Evolutionary conservation across 208 protist species (phyloP).

Genomic region (Borovskyia barvae): DNA sequence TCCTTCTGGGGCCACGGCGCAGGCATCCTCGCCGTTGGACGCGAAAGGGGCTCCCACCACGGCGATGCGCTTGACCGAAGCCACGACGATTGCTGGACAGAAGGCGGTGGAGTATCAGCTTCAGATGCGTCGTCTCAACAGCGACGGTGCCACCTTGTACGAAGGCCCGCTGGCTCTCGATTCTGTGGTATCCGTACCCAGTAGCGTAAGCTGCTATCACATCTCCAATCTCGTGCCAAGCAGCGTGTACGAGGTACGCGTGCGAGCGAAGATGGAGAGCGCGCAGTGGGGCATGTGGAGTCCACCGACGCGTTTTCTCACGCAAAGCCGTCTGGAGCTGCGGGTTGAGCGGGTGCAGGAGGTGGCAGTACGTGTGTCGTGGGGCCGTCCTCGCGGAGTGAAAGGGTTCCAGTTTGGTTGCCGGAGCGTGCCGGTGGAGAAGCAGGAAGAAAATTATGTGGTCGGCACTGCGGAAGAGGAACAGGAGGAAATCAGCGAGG

Average conservation of each 20-base stretch:
- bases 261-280: conserved; percentile 67
- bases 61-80: conserved; percentile 10
- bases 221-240: conserved; percentile 70
- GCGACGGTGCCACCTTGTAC: conserved; percentile 47
- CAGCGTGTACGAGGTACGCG: conserved; percentile 83
- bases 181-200: conserved; percentile 44
- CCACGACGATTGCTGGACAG: conserved; percentile 15
- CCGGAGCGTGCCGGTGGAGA: neutral
- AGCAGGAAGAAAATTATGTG: neutral
- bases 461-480: conserved; percentile 5
- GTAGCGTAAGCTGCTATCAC: conserved; percentile 46
- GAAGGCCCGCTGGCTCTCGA: conserved; percentile 60
- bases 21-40: neutral
- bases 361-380: conserved; percentile 56
- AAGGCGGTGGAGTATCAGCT: conserved; percentile 72
- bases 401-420: conserved; percentile 25
- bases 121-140: conserved; percentile 57
- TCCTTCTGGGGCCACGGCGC: neutral
- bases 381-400: conserved; percentile 60
- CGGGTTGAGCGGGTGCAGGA: conserved; percentile 79
- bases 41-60: neutral
- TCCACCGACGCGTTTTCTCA: conserved; percentile 72
- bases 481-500: conserved; percentile 10
- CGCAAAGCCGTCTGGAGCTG: conserved; percentile 73
- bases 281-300: conserved; percentile 90